phyloP scores from a whole-genome alignment of 495 filamentous ascomycete genomes.

The Penicillium chermesinum region DNA sequence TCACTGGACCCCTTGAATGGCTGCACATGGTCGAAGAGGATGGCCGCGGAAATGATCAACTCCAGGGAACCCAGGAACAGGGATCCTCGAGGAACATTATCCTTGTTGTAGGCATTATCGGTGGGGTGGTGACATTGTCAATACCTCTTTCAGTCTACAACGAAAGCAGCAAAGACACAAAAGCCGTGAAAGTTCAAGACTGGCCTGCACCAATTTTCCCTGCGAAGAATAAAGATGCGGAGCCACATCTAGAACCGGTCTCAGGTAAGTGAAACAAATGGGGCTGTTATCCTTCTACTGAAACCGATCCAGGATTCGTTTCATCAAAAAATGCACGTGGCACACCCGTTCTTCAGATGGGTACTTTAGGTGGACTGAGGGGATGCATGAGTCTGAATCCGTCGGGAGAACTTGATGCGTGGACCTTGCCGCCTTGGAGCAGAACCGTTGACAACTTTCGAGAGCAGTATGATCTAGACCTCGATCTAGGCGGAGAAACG shows the following conservation, averaged over 20 bases:
- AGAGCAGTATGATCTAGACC: slow-evolving; percentile 41
- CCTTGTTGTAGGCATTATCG: slow-evolving; percentile 21
- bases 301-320: slow-evolving; percentile 22
- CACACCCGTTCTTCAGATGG: slow-evolving; percentile 23
- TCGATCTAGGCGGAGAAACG: slow-evolving; percentile 40
- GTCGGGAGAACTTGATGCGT: not conserved
- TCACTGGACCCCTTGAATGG: slow-evolving; percentile 38
- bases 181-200: slow-evolving; percentile 10
- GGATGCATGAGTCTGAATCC: slow-evolving; percentile 6
- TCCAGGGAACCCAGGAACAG: slow-evolving; percentile 12
- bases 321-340: slow-evolving; percentile 10
- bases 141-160: slow-evolving; percentile 16
- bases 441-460: slow-evolving; percentile 27
- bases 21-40: slow-evolving; percentile 25
- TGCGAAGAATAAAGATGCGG: not conserved
- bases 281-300: not conserved
- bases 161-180: not conserved
- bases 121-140: slow-evolving; percentile 20
- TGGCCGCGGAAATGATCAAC: not conserved
- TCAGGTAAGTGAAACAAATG: slow-evolving; percentile 19
- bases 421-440: slow-evolving; percentile 26
- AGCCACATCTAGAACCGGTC: slow-evolving; percentile 28
- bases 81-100: slow-evolving; percentile 7
- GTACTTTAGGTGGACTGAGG: slow-evolving; percentile 27
- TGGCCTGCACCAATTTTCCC: slow-evolving; percentile 14